Evolutionary conservation across 805 yeast genomes (phyloP), one percentile per base, ranked within the genome.

Genomic region (Lipomyces sp.): DNA sequence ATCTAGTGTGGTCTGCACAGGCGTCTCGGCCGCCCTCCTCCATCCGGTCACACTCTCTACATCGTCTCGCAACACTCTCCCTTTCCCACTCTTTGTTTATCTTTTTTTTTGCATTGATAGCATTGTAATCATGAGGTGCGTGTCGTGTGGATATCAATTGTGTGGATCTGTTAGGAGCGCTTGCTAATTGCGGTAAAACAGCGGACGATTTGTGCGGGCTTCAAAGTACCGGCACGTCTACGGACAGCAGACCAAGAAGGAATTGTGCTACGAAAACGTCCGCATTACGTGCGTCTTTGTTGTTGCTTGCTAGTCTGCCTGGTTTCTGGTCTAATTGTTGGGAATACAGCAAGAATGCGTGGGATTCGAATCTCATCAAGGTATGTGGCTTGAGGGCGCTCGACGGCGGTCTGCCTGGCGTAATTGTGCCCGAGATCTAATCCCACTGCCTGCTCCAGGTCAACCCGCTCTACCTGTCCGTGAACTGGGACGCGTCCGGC

Each of bases 151-250:
- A n/a, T n/a, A n/a, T n/a, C n/a, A n/a, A n/a, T n/a, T n/a, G n/a
- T n/a, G n/a, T n/a, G n/a, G n/a, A n/a, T n/a, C n/a, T n/a, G n/a
- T n/a, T n/a, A n/a, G n/a, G n/a, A n/a, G n/a, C n/a, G n/a, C n/a
- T n/a, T n/a, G n/a, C n/a, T n/a, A n/a, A n/a, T n/a, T n/a, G n/a
- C n/a, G n/a, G n/a, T n/a, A n/a, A n/a, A n/a, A 10, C 21, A 68
- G 70, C 51, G 70, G 71, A 32, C 82, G 85, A 69, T 89, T 90
- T 67, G 97, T 93, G 38, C 86, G 98, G 72, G 95, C 96, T 21
- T 91, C 98, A 8, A 93, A 93, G 68, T 93, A 83, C 67, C 87
- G 98, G 66, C 98, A 93, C 67, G 97, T 93, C 21, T 93, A 78
- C 68, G 98, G 98, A 37, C 97, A 90, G 71, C 80, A 93, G 16